Conservation (phyloP, 2,329 filamentous ascomycete species). For the Pyrenochaeta sp. region DNA sequence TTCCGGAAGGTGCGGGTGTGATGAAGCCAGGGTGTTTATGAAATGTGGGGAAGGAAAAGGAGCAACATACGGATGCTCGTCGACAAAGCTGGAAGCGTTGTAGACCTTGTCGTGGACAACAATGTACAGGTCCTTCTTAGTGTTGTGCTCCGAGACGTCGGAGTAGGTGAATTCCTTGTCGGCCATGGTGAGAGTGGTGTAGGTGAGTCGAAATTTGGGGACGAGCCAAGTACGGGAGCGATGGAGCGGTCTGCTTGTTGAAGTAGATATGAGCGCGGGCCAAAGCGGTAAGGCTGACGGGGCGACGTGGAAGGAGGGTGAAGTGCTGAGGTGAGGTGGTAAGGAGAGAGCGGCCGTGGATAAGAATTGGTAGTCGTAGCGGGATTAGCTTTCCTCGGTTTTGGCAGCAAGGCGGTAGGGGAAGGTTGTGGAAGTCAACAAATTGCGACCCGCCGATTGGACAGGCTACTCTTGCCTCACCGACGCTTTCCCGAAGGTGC, state of each 20-base stretch:
- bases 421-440: conserved; percentile 12
- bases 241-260: conserved; percentile 1
- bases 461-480: conserved; percentile 5
- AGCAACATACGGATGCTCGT: conserved; percentile 86
- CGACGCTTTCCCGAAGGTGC: conserved; percentile 5
- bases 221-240: not conserved
- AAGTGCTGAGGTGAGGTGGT: conserved; percentile 10
- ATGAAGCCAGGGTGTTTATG: conserved; percentile 2
- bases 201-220: conserved; percentile 4
- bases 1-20: conserved; percentile 1
- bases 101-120: conserved; percentile 98
- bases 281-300: not conserved
- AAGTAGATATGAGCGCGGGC: not conserved
- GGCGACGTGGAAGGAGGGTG: conserved; percentile 4
- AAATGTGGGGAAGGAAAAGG: conserved; percentile 1
- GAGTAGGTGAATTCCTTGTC: conserved; percentile 53
- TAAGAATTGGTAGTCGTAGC: conserved; percentile 22
- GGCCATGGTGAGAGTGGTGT: conserved; percentile 39
- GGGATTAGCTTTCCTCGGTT: conserved; percentile 15
- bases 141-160: conserved; percentile 50
- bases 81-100: conserved; percentile 85
- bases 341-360: conserved; percentile 12
- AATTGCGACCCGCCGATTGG: conserved; percentile 28
- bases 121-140: conserved; percentile 90
- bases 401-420: conserved; percentile 8